These are phyloP conservation scores for Steccherinum ochraceum DNA, from an alignment of 768 basidiomycete species.

Conservation along the genomic window DNA sequence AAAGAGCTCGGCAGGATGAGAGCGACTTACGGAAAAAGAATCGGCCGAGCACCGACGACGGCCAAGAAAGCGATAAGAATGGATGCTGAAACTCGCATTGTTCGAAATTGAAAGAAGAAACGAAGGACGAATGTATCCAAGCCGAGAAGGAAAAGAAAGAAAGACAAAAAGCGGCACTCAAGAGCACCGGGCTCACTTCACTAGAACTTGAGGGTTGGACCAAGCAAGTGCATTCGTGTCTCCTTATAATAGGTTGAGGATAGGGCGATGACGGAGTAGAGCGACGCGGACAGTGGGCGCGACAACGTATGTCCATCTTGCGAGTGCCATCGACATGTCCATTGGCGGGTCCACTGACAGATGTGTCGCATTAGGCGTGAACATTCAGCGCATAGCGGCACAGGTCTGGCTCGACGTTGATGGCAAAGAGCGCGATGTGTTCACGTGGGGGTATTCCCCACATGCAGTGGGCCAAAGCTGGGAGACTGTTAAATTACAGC, in stretches of 20 bases:
- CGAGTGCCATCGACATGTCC: background rate
- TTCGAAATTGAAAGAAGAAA: background rate
- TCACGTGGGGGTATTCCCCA: too few relatives aligned
- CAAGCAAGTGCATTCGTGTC: background rate
- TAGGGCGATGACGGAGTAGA: background rate
- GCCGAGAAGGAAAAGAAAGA: slow-evolving; percentile 1
- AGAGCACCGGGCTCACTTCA: slow-evolving; percentile 10
- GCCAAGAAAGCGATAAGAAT: slow-evolving; percentile 1
- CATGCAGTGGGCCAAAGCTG: too few relatives aligned
- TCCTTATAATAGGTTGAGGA: background rate
- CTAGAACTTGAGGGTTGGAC: background rate
- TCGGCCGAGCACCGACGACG: background rate
- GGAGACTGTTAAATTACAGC: too few relatives aligned
- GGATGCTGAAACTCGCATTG: background rate
- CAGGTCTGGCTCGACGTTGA: too few relatives aligned
- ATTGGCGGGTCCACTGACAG: background rate
- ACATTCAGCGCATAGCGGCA: too few relatives aligned
- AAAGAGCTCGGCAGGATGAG: too few relatives aligned
- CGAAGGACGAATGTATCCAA: background rate
- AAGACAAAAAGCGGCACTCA: background rate
- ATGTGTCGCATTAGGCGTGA: too few relatives aligned
- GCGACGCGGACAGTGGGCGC: background rate
- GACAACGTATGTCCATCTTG: background rate
- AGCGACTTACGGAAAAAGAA: background rate
- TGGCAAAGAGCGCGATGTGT: too few relatives aligned